A percentile compares a stretch with the other conserved stretches of the same genome.
phyloP scores from a whole-genome alignment of 148 eudicot genomes.

The Chenopodium berlandieri region DNA sequence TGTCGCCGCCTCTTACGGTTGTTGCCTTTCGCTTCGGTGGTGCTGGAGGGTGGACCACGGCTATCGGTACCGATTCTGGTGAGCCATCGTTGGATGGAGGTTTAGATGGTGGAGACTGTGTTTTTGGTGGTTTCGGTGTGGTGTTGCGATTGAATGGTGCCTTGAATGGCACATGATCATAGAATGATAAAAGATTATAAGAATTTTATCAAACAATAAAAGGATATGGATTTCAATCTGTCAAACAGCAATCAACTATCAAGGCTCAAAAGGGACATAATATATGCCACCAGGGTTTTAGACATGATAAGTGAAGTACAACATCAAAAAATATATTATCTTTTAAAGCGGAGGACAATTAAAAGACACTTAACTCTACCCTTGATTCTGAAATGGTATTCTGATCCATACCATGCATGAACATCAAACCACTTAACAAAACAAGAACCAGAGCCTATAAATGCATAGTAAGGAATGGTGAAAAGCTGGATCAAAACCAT shows the following conservation, averaged over 20 bases:
- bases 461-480: too few relatives aligned
- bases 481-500: too few relatives aligned
- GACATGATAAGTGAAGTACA: not conserved
- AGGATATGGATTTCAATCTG: not conserved
- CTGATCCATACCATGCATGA: not conserved
- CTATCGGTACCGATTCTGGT: too few relatives aligned
- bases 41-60: too few relatives aligned
- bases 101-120: too few relatives aligned
- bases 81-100: too few relatives aligned
- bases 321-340: not conserved
- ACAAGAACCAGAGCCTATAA: too few relatives aligned
- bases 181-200: not conserved
- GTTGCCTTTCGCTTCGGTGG: too few relatives aligned
- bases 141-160: slow-evolving; percentile 78
- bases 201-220: slow-evolving; percentile 7
- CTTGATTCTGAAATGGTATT: too few relatives aligned
- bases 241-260: not conserved
- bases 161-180: slow-evolving; percentile 49
- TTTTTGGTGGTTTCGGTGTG: too few relatives aligned
- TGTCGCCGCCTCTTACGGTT: too few relatives aligned
- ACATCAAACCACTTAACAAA: not conserved
- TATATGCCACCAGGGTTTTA: slow-evolving; percentile 3
- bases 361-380: not conserved
- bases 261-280: not conserved
- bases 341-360: not conserved